These are phyloP conservation scores for Diaporthe nobilis DNA, from an alignment of 2,329 filamentous ascomycete genomes.

Conservation along the genomic window DNA sequence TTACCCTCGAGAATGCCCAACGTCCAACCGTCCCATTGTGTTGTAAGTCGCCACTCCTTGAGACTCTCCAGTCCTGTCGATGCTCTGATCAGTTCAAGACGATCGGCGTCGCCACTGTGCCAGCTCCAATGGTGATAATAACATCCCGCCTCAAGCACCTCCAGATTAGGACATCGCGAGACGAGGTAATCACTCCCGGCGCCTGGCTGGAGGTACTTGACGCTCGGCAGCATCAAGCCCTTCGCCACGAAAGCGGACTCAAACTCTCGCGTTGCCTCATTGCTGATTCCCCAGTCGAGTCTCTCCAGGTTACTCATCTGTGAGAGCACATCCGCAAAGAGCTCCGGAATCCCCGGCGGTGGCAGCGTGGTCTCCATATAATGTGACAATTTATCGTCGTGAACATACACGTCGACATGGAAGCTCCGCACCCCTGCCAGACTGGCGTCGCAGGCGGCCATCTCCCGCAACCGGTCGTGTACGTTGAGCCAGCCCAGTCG, in stretches of 20 bases:
- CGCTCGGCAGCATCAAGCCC: not conserved
- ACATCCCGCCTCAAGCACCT: not conserved
- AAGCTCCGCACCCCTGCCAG: not conserved
- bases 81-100: not conserved
- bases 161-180: not conserved
- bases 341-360: not conserved
- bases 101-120: not conserved
- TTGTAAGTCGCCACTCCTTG: not conserved
- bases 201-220: not conserved
- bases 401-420: not conserved
- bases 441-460: not conserved
- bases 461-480: not conserved
- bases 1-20: not conserved
- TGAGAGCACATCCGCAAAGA: not conserved
- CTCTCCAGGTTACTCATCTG: not conserved
- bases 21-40: not conserved
- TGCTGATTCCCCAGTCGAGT: slow-evolving; percentile 1
- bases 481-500: not conserved
- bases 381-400: not conserved
- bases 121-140: not conserved
- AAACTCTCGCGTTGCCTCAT: not conserved
- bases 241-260: not conserved
- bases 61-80: not conserved
- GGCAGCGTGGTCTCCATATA: not conserved
- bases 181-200: not conserved